Base-by-base conservation (phyloP, 495 filamentous ascomycete genomes). In the Pyrenula massariospora region DNA sequence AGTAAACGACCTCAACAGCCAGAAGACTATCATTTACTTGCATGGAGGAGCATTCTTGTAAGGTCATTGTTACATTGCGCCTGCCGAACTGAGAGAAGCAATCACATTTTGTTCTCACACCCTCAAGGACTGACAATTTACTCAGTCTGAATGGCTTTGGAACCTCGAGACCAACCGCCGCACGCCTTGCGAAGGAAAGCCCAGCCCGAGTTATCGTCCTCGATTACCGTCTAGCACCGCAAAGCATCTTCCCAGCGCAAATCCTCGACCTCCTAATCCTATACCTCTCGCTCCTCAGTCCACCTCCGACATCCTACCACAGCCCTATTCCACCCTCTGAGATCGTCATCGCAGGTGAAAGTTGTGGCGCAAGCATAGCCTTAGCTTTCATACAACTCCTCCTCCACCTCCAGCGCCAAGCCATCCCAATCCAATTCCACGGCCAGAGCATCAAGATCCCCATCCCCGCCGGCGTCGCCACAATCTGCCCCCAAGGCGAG, bases 141-240 rank as follows among this genome's bases (percentile, higher is more conserved):
- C n/a, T n/a, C n/a, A 42, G 31, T 42, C 5, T 42, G 31, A 42
- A 42, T 15, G 31, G 31, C 31, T 15, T 15, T 15, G 5, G 8
- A 42, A 42, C 31, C 31, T 8, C 5, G 8, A 5, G 31, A 5
- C 31, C 8, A 8, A 42, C 15, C 31, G 5, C 5, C 31, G 15
- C 31, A 15, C 31, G 31, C 8, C 31, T 42, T 42, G 31, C 31
- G 15, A 5, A 42, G 31, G 8, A 8, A 8, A 42, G 8, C 5
- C 8, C 8, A 8, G 31, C 8, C 31, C 31, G 31, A 5, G 52
- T 68, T 24, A 59, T 72, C 54, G 63, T 58, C 1, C 65, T 71
- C 12, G 67, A 67, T n/a, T 70, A 73, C 53, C 65, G 71, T 5
- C 50, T 70, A 10, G 66, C 70, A 0, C 69, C 70, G 2, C 69